Base-by-base conservation (phyloP, 2,329 filamentous ascomycete species). In the Mycosphaerella sp. region DNA sequence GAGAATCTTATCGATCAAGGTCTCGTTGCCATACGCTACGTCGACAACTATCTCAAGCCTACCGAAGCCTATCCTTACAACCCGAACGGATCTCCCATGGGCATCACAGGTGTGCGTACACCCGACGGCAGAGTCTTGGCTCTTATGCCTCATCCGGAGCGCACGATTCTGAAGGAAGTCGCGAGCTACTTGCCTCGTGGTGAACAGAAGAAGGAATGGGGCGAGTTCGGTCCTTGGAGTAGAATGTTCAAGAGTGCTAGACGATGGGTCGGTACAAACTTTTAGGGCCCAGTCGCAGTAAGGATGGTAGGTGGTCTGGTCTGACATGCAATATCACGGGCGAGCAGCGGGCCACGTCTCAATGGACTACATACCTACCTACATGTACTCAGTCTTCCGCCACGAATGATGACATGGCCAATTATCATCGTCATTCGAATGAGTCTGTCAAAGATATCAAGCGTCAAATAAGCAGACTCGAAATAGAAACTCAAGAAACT, bases 101-200 rank as follows among this genome's bases (percentile, higher is more conserved):
- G 88, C 67, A 86, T 95, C 60, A 87, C 90, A 1, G 89, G 85
- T 67, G 85, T 95, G 26, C 78, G 85, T 63, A 90, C 82, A 64
- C 79, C 76, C 42, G 85, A 95, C 67, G 90, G 90, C 10, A 80
- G 88, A 54, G 87, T 95, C 1, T 72, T 95, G 62, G 89, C 89
- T 6, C 81, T 95, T 74, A 95, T 96, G 90, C 91, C 91, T 57
- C 90, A 95, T 70, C 90, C 90, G 1, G 90, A 96, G 75, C 81
- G 90, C n/a, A 95, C 88, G 12, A 83, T 95, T 55, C 75, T 95
- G 75, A 83, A 82, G 54, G 87, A 89, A 55, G 84, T 90, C 57
- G 83, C 79, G 45, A 92, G 87, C 70, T 95, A 85, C 70, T 74
- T 86, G 58, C 86, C 89, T 6, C 86, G 88, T 6, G 76, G 82